Evolutionary conservation across 768 basidiomycete species (phyloP).

Genomic region (Lepiota brunneoincarnata): DNA sequence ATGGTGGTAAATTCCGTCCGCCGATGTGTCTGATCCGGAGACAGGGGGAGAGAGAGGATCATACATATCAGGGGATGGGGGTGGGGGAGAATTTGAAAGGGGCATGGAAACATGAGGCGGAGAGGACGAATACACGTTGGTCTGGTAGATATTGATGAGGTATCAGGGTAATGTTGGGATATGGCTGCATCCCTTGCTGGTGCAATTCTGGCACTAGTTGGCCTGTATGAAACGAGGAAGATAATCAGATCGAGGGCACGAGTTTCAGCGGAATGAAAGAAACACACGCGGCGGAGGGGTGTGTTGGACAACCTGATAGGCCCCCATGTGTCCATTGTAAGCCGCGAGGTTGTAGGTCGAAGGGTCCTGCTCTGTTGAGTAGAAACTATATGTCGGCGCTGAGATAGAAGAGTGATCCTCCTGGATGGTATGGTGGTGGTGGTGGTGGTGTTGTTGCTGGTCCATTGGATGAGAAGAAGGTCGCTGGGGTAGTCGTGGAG

Average conservation of each 20-base stretch:
- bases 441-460: conserved; percentile 41
- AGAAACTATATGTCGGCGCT: conserved; percentile 12
- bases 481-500: conserved; percentile 29
- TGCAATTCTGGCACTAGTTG: conserved; percentile 68
- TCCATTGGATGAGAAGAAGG: conserved; percentile 40
- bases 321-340: conserved; percentile 53
- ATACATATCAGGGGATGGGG: conserved; percentile 70
- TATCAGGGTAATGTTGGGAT: conserved; percentile 65
- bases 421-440: conserved; percentile 38
- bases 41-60: conserved; percentile 83
- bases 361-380: conserved; percentile 41
- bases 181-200: conserved; percentile 40
- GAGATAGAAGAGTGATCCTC: conserved; percentile 50
- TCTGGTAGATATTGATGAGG: conserved; percentile 60
- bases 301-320: conserved; percentile 58
- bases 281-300: conserved; percentile 74
- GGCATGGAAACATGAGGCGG: conserved; percentile 71
- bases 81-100: conserved; percentile 69
- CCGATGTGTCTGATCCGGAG: conserved; percentile 88
- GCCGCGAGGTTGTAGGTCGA: conserved; percentile 43
- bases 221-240: conserved; percentile 53
- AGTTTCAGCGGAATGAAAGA: conserved; percentile 43
- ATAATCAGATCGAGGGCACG: conserved; percentile 66
- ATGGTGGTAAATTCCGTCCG: conserved; percentile 76
- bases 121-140: conserved; percentile 53